Evolutionary conservation across 495 filamentous ascomycete genomes (phyloP).

Genomic region (Penicillium bovifimosum): DNA sequence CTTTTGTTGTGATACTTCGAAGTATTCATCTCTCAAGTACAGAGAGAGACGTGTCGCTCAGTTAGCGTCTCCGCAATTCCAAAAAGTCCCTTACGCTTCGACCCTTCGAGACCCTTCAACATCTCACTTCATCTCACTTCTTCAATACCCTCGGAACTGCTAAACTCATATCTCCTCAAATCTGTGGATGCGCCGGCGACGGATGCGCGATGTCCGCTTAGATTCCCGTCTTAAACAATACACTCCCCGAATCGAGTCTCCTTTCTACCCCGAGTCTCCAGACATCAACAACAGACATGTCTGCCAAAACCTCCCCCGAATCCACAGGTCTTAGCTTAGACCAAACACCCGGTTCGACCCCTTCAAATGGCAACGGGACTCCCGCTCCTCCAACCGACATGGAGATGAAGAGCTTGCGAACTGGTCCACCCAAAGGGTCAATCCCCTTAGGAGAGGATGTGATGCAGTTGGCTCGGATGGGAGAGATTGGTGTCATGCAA

Average conservation of each 20-base stretch:
- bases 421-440: conserved; percentile 35
- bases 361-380: conserved; percentile 50
- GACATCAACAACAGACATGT: conserved; percentile 17
- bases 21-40: background rate
- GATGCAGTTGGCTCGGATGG: conserved; percentile 88
- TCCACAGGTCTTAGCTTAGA: conserved; percentile 23
- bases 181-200: background rate
- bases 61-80: conserved; percentile 5
- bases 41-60: background rate
- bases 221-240: conserved; percentile 1
- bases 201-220: conserved; percentile 13
- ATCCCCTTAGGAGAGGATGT: conserved; percentile 74
- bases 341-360: conserved; percentile 24
- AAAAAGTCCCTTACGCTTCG: background rate
- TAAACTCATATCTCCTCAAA: background rate
- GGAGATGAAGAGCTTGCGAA: conserved; percentile 63
- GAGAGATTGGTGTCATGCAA: conserved; percentile 81
- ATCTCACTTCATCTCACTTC: background rate
- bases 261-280: conserved; percentile 4
- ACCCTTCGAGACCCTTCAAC: background rate
- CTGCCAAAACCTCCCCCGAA: conserved; percentile 28
- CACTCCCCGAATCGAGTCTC: conserved; percentile 8
- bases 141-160: background rate
- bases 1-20: too few relatives aligned
- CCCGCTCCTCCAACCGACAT: conserved; percentile 58